Evolutionary conservation across 2,329 filamentous ascomycete genomes (phyloP).

Genomic region (Fusarium goolgardi): DNA sequence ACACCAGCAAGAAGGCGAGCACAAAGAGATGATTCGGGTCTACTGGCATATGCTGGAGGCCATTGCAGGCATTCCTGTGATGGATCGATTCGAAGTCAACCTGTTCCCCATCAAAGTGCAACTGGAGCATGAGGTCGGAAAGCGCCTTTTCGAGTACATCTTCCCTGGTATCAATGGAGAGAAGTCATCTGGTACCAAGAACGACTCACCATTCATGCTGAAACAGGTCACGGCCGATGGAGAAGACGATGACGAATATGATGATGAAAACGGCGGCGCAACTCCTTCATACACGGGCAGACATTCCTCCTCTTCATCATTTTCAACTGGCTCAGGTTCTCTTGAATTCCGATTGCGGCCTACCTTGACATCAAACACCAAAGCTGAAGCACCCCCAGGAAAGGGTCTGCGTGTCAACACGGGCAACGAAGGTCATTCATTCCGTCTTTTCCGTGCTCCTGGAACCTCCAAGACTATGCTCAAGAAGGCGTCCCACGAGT

Average conservation of each 20-base stretch:
- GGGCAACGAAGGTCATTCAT: conserved; percentile 60
- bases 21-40: conserved; percentile 87
- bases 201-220: conserved; percentile 70
- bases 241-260: conserved; percentile 63
- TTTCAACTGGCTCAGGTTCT: conserved; percentile 74
- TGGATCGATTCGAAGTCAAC: conserved; percentile 96
- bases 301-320: conserved; percentile 57
- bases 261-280: conserved; percentile 54
- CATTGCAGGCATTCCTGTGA: conserved; percentile 95
- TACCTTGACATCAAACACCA: conserved; percentile 73
- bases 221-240: conserved; percentile 54
- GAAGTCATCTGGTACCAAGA: conserved; percentile 59
- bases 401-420: conserved; percentile 64
- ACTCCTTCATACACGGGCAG: conserved; percentile 55
- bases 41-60: conserved; percentile 99
- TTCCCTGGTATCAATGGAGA: conserved; percentile 84
- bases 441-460: conserved; percentile 63
- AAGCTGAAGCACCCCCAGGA: conserved; percentile 51
- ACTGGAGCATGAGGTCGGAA: conserved; percentile 90
- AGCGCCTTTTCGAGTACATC: conserved; percentile 95
- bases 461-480: conserved; percentile 58
- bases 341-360: conserved; percentile 86
- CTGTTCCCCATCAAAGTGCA: conserved; percentile 94
- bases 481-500: conserved; percentile 69
- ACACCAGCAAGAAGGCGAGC: conserved; percentile 55